phyloP scores from a whole-genome alignment of 2,329 filamentous ascomycete species.

The Beauveria sp. region DNA sequence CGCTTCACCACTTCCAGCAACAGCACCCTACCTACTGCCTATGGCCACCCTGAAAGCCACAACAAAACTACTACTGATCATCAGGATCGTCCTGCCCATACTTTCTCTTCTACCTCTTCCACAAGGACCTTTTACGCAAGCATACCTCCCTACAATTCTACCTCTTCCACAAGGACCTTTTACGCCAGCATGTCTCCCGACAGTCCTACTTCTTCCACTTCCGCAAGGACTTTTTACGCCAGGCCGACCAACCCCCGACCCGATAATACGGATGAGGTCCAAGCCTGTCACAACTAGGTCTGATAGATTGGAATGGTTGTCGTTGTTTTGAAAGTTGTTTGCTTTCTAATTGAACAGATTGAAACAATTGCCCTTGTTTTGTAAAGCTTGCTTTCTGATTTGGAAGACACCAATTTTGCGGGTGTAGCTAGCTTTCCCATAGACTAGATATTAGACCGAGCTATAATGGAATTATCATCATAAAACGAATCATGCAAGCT shows the following conservation, averaged over 20 bases:
- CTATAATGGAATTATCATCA: background rate
- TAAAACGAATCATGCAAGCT: slow-evolving; percentile 11
- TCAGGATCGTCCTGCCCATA: too few relatives aligned
- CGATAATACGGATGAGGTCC: background rate
- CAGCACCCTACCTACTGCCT: background rate
- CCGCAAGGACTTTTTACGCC: too few relatives aligned
- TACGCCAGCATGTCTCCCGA: too few relatives aligned
- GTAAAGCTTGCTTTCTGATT: too few relatives aligned
- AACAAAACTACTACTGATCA: background rate
- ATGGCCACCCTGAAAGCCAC: background rate
- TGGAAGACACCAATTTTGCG: too few relatives aligned
- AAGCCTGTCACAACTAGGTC: background rate
- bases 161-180: too few relatives aligned
- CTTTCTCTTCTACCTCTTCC: too few relatives aligned
- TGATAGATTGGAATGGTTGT: too few relatives aligned
- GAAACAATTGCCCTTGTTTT: background rate
- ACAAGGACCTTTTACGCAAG: too few relatives aligned
- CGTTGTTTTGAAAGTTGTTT: too few relatives aligned
- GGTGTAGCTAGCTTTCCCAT: background rate
- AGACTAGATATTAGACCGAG: background rate
- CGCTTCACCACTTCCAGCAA: background rate
- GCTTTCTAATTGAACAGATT: background rate
- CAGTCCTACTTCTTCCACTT: too few relatives aligned
- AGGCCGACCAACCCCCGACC: background rate
- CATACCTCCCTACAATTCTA: too few relatives aligned